Percentiles rank a stretch among this genome's conserved stretches.
Evolutionary conservation across 2,329 filamentous ascomycete species (phyloP).

Genomic region (Ustilaginoidea virens): DNA sequence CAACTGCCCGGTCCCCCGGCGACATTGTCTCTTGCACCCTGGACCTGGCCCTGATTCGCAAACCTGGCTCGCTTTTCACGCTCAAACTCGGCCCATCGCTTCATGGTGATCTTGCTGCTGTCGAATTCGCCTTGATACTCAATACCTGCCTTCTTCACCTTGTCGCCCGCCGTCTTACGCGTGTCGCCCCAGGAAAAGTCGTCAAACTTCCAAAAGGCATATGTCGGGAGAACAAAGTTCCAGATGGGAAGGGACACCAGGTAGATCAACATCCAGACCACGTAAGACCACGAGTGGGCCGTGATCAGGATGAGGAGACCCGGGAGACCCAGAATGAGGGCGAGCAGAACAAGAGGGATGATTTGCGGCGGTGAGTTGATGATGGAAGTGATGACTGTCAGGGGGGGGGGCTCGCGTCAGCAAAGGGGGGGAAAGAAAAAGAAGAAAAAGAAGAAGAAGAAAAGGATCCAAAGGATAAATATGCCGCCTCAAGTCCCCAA

Average conservation of each 20-base stretch:
- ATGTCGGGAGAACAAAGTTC: constrained; percentile 91
- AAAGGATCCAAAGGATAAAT: background rate
- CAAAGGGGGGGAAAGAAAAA: too few species aligned
- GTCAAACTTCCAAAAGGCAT: constrained; percentile 99
- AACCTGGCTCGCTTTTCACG: constrained; percentile 36
- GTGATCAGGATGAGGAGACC: constrained; percentile 85
- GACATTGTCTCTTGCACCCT: constrained; percentile 36
- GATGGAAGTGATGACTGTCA: constrained; percentile 83
- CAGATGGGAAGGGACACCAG: constrained; percentile 83
- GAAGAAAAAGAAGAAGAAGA: background rate
- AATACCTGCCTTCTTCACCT: constrained; percentile 70
- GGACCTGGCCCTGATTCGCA: constrained; percentile 22
- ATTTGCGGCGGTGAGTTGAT: constrained; percentile 61
- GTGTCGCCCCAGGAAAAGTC: constrained; percentile 99
- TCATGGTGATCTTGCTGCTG: constrained; percentile 98
- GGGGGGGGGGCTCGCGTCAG: too few species aligned
- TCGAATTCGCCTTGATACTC: constrained; percentile 95
- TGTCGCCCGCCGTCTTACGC: constrained; percentile 83
- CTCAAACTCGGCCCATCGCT: constrained; percentile 96
- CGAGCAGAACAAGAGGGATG: constrained; percentile 81
- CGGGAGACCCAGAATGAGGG: constrained; percentile 82
- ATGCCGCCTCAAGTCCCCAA: constrained; percentile 1
- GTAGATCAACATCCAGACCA: constrained; percentile 96
- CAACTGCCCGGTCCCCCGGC: constrained; percentile 24
- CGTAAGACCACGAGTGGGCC: constrained; percentile 81